Evolutionary conservation across 345 rosid species (phyloP).

Genomic region (Euphorbia pulcherrima): DNA sequence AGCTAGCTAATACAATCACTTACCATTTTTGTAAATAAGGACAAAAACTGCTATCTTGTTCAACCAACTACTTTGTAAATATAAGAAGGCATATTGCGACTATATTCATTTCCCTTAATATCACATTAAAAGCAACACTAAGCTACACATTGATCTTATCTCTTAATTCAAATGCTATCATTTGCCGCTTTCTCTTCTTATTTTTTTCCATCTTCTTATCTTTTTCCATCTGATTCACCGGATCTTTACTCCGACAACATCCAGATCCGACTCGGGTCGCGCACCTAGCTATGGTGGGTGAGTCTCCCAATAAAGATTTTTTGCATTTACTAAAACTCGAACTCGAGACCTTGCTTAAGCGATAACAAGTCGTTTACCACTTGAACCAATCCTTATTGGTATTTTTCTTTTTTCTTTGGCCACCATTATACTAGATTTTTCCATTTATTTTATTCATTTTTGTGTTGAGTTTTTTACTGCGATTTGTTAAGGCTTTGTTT

Average conservation of each 20-base stretch:
- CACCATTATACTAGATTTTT: no score
- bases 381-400: no score
- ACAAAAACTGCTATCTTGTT: not conserved
- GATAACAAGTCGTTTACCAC: no score
- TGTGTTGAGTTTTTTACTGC: not conserved
- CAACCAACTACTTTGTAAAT: not conserved
- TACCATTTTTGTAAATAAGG: not conserved
- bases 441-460: no score
- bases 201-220: not conserved
- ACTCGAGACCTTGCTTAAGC: no score
- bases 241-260: no score
- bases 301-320: no score
- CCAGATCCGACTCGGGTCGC: no score
- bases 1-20: conserved; percentile 1
- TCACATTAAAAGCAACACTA: not conserved
- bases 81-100: not conserved
- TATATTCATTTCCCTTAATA: not conserved
- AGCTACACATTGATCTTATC: not conserved
- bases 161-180: conserved; percentile 1
- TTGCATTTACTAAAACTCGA: no score
- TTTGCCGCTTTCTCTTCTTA: not conserved
- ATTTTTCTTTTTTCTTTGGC: no score
- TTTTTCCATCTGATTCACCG: no score
- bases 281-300: no score
- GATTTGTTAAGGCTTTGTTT: conserved; percentile 1